Percentiles rank a stretch among this genome's conserved stretches.
Conservation (phyloP, 306 rosid species). For the Begonia masoniana region DNA sequence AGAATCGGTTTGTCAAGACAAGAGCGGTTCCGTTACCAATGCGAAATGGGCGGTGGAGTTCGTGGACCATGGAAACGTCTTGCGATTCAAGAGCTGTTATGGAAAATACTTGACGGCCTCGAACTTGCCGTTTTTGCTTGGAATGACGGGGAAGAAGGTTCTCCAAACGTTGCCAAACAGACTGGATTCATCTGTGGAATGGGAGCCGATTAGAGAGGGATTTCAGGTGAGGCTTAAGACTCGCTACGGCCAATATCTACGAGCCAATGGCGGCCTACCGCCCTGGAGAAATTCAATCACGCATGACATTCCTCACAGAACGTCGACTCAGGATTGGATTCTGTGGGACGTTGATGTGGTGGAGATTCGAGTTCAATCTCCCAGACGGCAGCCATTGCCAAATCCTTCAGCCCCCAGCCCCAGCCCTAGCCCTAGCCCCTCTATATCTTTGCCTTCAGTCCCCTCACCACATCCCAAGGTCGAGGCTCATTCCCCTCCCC, state of each 20-base stretch:
- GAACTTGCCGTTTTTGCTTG: constrained; percentile 39
- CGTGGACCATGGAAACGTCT: constrained; percentile 28
- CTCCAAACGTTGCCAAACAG: constrained; percentile 34
- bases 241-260: constrained; percentile 49
- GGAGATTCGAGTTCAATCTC: constrained; percentile 33
- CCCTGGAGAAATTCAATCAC: constrained; percentile 81
- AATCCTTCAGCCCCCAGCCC: constrained; percentile 6
- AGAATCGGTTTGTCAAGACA: constrained; percentile 46
- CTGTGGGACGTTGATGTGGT: constrained; percentile 60
- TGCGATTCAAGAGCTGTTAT: constrained; percentile 64
- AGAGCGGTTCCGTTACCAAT: constrained; percentile 44
- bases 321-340: constrained; percentile 67
- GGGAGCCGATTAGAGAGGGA: constrained; percentile 67
- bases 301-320: constrained; percentile 67
- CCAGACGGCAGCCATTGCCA: constrained; percentile 6
- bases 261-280: constrained; percentile 67
- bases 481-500: background rate
- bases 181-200: constrained; percentile 60
- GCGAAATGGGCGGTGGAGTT: constrained; percentile 51
- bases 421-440: constrained; percentile 48
- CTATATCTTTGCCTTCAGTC: constrained; percentile 1
- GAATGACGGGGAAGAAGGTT: constrained; percentile 66
- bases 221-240: constrained; percentile 42
- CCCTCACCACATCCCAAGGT: background rate
- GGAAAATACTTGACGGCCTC: constrained; percentile 75